Evolutionary conservation across 1,139 yeast genomes (phyloP), one percentile per base, ranked within the genome.

Genomic region (Sugiyamaella castrensis): DNA sequence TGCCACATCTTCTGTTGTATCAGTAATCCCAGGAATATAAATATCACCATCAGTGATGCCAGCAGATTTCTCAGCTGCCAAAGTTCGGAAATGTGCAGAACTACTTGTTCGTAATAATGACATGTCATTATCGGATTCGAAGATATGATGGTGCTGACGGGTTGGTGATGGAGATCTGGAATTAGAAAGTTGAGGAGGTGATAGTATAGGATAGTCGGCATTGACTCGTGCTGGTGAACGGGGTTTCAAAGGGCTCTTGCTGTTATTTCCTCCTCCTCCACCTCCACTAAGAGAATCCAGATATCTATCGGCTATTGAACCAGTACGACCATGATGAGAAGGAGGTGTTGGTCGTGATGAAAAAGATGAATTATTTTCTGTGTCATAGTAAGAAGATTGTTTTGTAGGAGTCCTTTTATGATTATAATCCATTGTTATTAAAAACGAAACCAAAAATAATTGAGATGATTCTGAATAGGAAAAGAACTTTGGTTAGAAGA

Each of bases 1-100:
- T 2, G 68, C 56, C 15, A 69, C 70, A 43, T 70, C 72, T 40
- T 69, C 72, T 2, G 59, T 58, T 24, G 62, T 60, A 28, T 62
- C 63, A 0, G 69, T 61, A 2, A 68, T 64, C 1, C 67, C 71
- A 8, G 68, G 62, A 8, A 61, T 60, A 45, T 49, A 74, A 65
- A 55, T 47, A 26, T 50, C 48, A 26, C 55, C 54, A 24, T 48
- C 44, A n/a, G 43, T 43, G 33, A 48, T 42, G 4, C 43, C 45
- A 2, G 53, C 43, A 8, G 57, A 44, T 16, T 49, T 47, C 19
- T 41, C 50, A 15, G 49, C 51, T 4, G 63, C 60, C 43, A 60
- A 49, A 39, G 55, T 58, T 8, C 62, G 53, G 47, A 59, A 59
- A 44, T 59, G 62, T 10, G 56, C 47, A 3, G 58, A 56, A n/a